phyloP scores from a whole-genome alignment of 257 asterid species.

The Linaria vulgaris region DNA sequence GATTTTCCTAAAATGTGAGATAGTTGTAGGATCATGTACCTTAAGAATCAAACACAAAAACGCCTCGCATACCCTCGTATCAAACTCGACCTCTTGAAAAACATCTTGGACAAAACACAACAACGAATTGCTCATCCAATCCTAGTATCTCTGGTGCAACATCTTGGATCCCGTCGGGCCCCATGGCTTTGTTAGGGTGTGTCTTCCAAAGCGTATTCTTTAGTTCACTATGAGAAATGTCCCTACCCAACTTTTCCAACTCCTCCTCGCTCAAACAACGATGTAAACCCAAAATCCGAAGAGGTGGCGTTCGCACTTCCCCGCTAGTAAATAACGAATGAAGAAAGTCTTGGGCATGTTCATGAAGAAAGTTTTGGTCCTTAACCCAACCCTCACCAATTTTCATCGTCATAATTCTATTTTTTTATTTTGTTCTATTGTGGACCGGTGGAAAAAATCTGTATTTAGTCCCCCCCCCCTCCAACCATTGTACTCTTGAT shows the following conservation, averaged over 20 bases:
- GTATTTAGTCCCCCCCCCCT: not conserved
- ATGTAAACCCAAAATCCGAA: not conserved
- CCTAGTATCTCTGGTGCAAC: not conserved
- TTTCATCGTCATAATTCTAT: not conserved
- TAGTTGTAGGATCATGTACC: too few species aligned
- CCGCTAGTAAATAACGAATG: not conserved
- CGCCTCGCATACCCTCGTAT: not conserved
- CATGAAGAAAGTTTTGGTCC: not conserved
- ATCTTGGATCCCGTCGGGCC: slow-evolving; percentile 7
- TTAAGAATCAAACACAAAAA: too few species aligned
- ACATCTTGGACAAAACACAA: not conserved
- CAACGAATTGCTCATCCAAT: not conserved
- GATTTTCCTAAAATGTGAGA: not conserved
- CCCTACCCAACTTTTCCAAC: not conserved
- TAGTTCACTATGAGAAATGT: not conserved
- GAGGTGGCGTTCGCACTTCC: too few species aligned
- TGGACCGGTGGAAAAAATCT: not conserved
- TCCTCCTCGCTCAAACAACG: not conserved
- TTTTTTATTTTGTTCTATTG: not conserved
- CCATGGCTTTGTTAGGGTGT: not conserved
- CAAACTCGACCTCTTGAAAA: not conserved
- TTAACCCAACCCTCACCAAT: not conserved
- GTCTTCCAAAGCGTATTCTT: not conserved
- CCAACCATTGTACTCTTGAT: not conserved
- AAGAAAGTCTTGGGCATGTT: not conserved